Base-by-base conservation (phyloP, 768 basidiomycete genomes). In the Leccinum aurantiacum region DNA sequence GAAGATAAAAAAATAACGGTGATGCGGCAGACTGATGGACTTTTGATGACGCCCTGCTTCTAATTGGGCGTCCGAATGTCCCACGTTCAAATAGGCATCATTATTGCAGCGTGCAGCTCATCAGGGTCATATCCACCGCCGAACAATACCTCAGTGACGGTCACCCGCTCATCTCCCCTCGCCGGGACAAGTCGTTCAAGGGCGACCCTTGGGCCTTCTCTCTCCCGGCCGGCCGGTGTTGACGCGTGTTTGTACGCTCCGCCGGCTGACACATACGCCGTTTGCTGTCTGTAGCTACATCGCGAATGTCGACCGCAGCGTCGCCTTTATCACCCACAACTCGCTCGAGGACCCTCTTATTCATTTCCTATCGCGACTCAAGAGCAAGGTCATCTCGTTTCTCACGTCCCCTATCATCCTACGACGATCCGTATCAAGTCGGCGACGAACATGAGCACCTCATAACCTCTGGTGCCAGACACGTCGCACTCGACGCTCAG, bases 281-380 rank as follows among this genome's bases (percentile, higher is more conserved):
- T 29, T 50, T 49, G 22, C 60, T 41, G 44, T 58, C 65, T 55
- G 54, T 55, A 35, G 65, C 69, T 58, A 60, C 66, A 57, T 64
- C 24, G 27, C 65, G 75, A 11, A 74, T 74, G 72, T 67, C 78
- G 55, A 69, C 73, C 63, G 4, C 64, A 11, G 53, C 65, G 56
- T 66, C 65, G 65, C 71, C 76, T 29, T 70, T 73, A 31, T 70
- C 74, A 58, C 78, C 78, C 46, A 83, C 86, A 44, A 93, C 90
- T 37, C 88, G 96, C 66, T 94, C 92, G 1, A 77, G 96, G 51
- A 98, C 96, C 3, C 84, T 93, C 56, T 84, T 98, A 67, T 98
- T 98, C 75, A 88, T 95, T 61, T 96, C 95, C 6, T 94, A 91
- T 76, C 84, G 96, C 61, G 91, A 95, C 76, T 92, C 93, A 4